Conservation (phyloP, 768 basidiomycete species). For the Trametes punicea region DNA sequence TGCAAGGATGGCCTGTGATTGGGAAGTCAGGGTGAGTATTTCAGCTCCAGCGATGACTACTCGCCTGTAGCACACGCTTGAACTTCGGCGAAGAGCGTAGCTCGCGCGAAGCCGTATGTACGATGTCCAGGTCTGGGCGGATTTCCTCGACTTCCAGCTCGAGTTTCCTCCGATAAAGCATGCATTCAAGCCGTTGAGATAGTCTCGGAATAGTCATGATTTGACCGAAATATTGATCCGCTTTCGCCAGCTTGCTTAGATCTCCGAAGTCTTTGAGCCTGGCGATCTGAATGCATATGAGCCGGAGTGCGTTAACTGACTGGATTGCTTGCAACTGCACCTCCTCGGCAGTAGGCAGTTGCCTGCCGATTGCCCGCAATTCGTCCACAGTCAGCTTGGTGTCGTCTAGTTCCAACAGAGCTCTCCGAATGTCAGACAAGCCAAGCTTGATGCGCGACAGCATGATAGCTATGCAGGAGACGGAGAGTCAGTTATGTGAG, state of each 20-base stretch:
- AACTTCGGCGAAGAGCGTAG: constrained; percentile 62
- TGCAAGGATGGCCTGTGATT: constrained; percentile 57
- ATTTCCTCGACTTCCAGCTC: constrained; percentile 83
- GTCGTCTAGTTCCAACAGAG: constrained; percentile 73
- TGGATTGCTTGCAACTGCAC: constrained; percentile 35
- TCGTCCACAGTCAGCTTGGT: constrained; percentile 65
- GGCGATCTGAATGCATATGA: constrained; percentile 47
- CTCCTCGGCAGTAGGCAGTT: constrained; percentile 82
- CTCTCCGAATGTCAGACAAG: constrained; percentile 62
- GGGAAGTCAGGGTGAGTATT: neutral
- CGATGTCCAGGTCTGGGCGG: constrained; percentile 71
- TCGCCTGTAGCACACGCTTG: constrained; percentile 66
- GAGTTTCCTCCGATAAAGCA: constrained; percentile 80
- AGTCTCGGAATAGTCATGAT: constrained; percentile 79
- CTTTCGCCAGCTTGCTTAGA: constrained; percentile 68
- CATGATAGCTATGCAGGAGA: constrained; percentile 64
- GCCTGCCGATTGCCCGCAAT: constrained; percentile 68
- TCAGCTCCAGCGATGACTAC: constrained; percentile 11
- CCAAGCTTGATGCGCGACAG: constrained; percentile 69
- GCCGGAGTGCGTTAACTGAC: too few relatives aligned
- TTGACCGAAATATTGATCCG: constrained; percentile 81
- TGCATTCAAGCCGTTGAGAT: constrained; percentile 68
- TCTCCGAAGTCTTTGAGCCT: constrained; percentile 71
- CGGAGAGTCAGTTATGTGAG: neutral
- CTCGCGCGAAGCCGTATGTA: constrained; percentile 70